Evolutionary conservation across 352 stramenopile species (phyloP), one percentile per base, ranked within the genome.

Genomic region (Ophiocytium majus): DNA sequence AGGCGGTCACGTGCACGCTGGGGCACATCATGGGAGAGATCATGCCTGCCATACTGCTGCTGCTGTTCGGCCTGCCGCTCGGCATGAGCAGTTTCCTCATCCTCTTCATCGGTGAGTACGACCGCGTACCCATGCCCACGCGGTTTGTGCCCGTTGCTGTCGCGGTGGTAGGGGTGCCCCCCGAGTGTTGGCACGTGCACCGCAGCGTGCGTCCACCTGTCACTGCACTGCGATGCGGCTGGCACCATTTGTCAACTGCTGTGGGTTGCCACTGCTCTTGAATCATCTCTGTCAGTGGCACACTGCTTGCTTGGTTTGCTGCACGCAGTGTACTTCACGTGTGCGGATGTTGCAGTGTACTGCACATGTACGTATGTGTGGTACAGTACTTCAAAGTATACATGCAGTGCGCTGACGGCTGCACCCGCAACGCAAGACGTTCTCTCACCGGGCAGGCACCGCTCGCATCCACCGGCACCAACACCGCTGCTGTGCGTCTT

Each of bases 1-100:
- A 97, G 84, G 95, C 91, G 33, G 95, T 98, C 84, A 92, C 90
- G 36, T 98, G 98, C 88, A 95, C 94, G 10, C 91, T 98, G 0
- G 92, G 94, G 19, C 93, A 93, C 80, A 97, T 97, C 89, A 95
- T 97, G 50, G 75, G 10, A 9, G 75, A 81, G 75, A 50, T 81
- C 19, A 14, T 81, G 9, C 75, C 75, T 5, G 75, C 75, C 50
- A 57, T 81, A 17, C 17, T 43, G 17, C 75, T 81, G 1, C 9
- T 81, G 31, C 5, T 81, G 10, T 10, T 81, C 10, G 75, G 75
- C n/a, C 36, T 81, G 50, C 75, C 75, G 31, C 75, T 81, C 1
- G 75, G 75, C 14, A 33, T 81, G 75, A 49, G 10, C 75, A 9
- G 1, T 5, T 81, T 81, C 32, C 75, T 81, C 19, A 81, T 36